A percentile compares a stretch with the other conserved stretches of the same genome.
Conservation (phyloP, 495 filamentous ascomycete species). For the Lineolata rhizophorae region DNA sequence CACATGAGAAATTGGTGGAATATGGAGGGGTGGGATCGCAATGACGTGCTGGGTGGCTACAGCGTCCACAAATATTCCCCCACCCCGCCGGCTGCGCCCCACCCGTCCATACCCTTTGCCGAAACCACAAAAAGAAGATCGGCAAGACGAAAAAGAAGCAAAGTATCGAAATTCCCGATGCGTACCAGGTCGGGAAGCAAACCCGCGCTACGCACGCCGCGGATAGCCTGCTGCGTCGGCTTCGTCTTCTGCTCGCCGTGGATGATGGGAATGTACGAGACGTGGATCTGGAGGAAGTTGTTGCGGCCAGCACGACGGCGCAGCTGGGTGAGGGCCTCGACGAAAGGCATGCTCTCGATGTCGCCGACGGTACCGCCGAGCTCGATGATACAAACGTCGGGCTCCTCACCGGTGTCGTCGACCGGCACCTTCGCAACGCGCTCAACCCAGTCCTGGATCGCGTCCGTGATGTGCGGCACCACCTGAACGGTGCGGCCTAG, state of each 20-base stretch:
- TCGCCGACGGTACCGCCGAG: conserved; percentile 69
- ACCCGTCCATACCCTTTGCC: background rate
- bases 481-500: conserved; percentile 86
- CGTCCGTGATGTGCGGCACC: conserved; percentile 77
- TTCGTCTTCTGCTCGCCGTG: conserved; percentile 87
- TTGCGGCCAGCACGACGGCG: conserved; percentile 44
- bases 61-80: background rate
- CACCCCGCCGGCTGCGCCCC: background rate
- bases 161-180: too few relatives aligned
- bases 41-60: too few relatives aligned
- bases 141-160: too few relatives aligned
- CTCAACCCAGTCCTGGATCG: conserved; percentile 83
- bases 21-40: too few relatives aligned
- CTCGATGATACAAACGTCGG: conserved; percentile 85
- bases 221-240: conserved; percentile 80
- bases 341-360: conserved; percentile 76
- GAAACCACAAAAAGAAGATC: too few relatives aligned
- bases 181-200: conserved; percentile 62
- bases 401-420: conserved; percentile 58
- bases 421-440: conserved; percentile 70
- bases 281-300: conserved; percentile 75
- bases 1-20: too few relatives aligned
- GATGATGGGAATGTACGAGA: conserved; percentile 54
- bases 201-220: conserved; percentile 56
- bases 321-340: conserved; percentile 69